Percentiles rank a stretch among this genome's conserved stretches.
These are phyloP conservation scores for Ichthyophthirius multifiliis DNA, from an alignment of 169 alveolate genomes.

Conservation along the genomic window DNA sequence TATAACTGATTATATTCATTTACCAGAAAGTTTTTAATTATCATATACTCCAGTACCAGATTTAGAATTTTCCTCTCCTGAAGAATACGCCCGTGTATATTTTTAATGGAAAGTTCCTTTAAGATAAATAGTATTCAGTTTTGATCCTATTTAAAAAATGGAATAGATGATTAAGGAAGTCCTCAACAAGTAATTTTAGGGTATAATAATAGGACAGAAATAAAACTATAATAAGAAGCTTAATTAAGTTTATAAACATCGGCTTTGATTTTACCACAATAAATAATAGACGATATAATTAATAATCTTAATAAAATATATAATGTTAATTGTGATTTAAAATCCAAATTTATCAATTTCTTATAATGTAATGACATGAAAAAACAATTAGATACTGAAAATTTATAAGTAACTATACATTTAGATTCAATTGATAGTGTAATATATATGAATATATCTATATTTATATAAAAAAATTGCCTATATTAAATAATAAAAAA, in stretches of 20 bases:
- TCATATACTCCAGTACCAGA: background rate
- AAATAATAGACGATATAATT: background rate
- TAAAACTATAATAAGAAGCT: background rate
- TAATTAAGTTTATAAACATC: background rate
- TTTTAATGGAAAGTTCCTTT: constrained; percentile 8
- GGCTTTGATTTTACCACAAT: background rate
- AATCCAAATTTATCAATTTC: background rate
- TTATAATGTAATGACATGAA: background rate
- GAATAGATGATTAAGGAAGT: background rate
- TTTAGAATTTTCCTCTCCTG: background rate
- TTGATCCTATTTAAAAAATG: background rate
- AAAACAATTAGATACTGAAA: background rate
- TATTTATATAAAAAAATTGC: too few species aligned
- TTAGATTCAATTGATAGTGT: too few species aligned
- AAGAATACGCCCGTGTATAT: background rate
- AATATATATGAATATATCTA: too few species aligned
- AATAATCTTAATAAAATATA: background rate
- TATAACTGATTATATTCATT: background rate
- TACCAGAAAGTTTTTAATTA: background rate
- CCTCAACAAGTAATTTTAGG: background rate
- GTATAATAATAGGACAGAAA: background rate
- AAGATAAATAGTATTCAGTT: background rate
- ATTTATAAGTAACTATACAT: background rate
- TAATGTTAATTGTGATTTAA: background rate
- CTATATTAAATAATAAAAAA: too few species aligned